Base-by-base conservation (phyloP, 1,139 yeast genomes). In the Kodamaea sp. region DNA sequence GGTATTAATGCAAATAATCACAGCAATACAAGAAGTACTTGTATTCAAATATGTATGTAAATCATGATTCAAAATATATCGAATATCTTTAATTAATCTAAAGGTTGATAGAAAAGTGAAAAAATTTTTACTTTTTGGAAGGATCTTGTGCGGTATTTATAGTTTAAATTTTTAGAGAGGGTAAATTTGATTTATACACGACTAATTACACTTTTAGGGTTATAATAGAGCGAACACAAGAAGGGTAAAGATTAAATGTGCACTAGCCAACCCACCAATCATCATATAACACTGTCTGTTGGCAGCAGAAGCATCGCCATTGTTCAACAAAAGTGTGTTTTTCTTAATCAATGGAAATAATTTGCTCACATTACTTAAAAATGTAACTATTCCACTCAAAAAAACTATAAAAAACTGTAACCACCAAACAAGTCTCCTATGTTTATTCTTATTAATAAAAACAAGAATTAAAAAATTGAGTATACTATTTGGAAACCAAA, bases 401-500 rank as follows among this genome's bases (percentile, higher is more conserved):
- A 60, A 50, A 10, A 76, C 78, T 35, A 76, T 62, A 2, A 57
- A 41, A 81, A 81, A 77, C 53, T 75, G 74, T 24, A 69, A 48
- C 2, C 57, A 32, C 39, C 63, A 73, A 39, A 74, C 55, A 3
- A 69, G 36, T 2, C 57, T 40, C 37, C 57, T 62, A 42, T 68
- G 70, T 10, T 52, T 60, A 36, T 60, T 46, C 43, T 64, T 70
- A 45, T 65, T 67, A 15, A 73, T 60, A 25, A 76, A 55, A 3
- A 75, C 53, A 3, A 73, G 80, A 40, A 77, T 65, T 29, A 77
- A 54, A 11, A 76, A 57, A 44, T 75, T 78, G 29, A 83, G 58
- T 5, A 82, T 55, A 1, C 92, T 83, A 27, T 85, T 83, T 2
- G 94, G 94, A 24, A 82, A 67, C 95, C 95, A 87, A 40, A 82